Evolutionary conservation across 2,329 filamentous ascomycete genomes (phyloP), one percentile per base, ranked within the genome.

Genomic region (Pseudogymnoascus sp.): DNA sequence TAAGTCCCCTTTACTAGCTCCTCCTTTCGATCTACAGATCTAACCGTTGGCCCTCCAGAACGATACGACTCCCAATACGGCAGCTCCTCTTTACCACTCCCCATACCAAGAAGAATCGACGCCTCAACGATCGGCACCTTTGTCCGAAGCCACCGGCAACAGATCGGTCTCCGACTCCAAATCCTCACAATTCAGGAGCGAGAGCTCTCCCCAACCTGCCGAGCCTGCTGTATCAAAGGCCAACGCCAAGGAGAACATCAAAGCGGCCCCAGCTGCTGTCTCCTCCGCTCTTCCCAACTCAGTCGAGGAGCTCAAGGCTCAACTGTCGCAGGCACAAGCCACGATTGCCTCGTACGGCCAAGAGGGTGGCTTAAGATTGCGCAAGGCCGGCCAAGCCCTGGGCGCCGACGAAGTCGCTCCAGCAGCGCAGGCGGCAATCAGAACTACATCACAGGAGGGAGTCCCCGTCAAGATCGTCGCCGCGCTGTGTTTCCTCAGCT

Each of bases 381-480:
- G 92, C 69, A 96, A 94, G 78, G 69, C 78, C 12, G 74, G 71
- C 22, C 76, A 83, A 60, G 64, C 79, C 79, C 63, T 84, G 81
- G 73, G 78, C 75, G 72, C 69, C 74, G 61, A 74, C 72, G 52
- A 78, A 74, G 66, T 79, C 76, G 75, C 78, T 78, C 68, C 70
- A 65, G 80, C 80, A 67, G 84, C 83, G 71, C 80, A 80, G 69
- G 79, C 78, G 65, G 80, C 78, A 72, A 86, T 70, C 25, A 28
- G 28, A 30, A 42, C 25, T 12, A 70, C 70, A 61, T 60, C 28
- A 8, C 60, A 62, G 19, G 68, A 92, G 69, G 93, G 94, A 22
- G 93, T 99, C 3, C 87, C 94, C 0, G 85, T 99, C 59, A 88
- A 93, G 74, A 84, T 93, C 66, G 90, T 90, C 49, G 93, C 94